Evolutionary conservation across 73 alveolate genomes (phyloP).

Genomic region (Stentor roeselii): DNA sequence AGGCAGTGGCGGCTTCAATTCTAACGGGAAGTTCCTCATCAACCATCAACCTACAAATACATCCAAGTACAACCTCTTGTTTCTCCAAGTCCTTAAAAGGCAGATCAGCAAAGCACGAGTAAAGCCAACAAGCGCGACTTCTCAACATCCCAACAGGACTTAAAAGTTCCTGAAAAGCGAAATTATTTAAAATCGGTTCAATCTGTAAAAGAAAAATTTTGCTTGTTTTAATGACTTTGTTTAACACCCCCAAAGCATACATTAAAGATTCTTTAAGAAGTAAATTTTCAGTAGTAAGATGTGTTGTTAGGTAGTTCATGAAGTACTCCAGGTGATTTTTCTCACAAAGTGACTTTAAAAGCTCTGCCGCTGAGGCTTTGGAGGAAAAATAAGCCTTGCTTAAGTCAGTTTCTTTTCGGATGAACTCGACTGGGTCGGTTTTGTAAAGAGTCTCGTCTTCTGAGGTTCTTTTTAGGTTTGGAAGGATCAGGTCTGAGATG

Average conservation of each 20-base stretch:
- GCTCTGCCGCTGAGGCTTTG: neutral
- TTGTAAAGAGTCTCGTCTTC: neutral
- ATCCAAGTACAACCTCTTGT: constrained; percentile 36
- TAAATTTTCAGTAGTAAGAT: constrained; percentile 31
- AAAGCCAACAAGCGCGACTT: constrained; percentile 56
- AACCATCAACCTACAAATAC: constrained; percentile 32
- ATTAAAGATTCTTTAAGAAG: constrained; percentile 53
- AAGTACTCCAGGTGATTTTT: neutral
- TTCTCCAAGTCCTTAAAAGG: constrained; percentile 36
- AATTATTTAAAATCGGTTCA: constrained; percentile 40
- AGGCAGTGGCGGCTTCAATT: constrained; percentile 50
- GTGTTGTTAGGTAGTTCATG: neutral
- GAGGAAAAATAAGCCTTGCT: neutral
- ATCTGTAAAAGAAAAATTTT: constrained; percentile 28
- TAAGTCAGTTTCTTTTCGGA: neutral
- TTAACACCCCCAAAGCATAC: constrained; percentile 40
- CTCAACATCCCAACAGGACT: constrained; percentile 41
- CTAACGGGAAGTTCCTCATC: constrained; percentile 59
- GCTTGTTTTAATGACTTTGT: constrained; percentile 27
- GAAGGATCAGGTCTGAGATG: neutral
- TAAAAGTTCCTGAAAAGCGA: constrained; percentile 45
- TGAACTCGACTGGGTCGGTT: neutral
- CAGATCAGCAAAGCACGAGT: constrained; percentile 47
- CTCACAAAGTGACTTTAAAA: neutral
- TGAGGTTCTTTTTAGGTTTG: neutral